These are phyloP conservation scores for Penicillium brevicompactum DNA, from an alignment of 2,329 filamentous ascomycete genomes.

Conservation along the genomic window DNA sequence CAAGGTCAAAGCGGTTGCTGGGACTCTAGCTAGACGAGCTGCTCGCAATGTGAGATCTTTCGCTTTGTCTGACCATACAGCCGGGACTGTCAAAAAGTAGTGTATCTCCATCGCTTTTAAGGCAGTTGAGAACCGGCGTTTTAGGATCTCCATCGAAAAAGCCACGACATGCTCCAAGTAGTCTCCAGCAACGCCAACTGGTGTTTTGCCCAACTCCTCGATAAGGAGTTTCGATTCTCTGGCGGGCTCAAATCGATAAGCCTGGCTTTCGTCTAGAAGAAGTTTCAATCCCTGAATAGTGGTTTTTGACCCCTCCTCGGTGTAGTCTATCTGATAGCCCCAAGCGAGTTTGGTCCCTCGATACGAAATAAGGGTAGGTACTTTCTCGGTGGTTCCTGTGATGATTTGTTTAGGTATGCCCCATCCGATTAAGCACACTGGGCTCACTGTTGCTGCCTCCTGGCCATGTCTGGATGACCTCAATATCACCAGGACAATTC, in stretches of 20 bases:
- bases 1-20: conserved; percentile 9
- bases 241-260: conserved; percentile 11
- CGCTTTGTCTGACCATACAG: conserved; percentile 39
- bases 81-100: conserved; percentile 34
- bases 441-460: conserved; percentile 25
- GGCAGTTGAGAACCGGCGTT: conserved; percentile 7
- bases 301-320: conserved; percentile 1
- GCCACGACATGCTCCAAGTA: conserved; percentile 11
- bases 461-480: conserved; percentile 30
- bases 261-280: conserved; percentile 9
- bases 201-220: neutral
- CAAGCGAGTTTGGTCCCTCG: conserved; percentile 16
- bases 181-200: conserved; percentile 9
- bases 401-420: neutral
- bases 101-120: conserved; percentile 19
- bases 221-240: neutral
- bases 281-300: conserved; percentile 24
- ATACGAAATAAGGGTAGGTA: conserved; percentile 21
- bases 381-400: conserved; percentile 17
- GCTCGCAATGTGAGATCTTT: conserved; percentile 28
- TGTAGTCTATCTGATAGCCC: conserved; percentile 25
- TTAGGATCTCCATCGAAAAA: conserved; percentile 7
- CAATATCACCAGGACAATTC: conserved; percentile 15
- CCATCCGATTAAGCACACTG: too few species aligned
- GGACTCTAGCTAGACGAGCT: conserved; percentile 19